Base-by-base conservation (phyloP, 2,329 filamentous ascomycete genomes). In the Colletotrichum magnum region DNA sequence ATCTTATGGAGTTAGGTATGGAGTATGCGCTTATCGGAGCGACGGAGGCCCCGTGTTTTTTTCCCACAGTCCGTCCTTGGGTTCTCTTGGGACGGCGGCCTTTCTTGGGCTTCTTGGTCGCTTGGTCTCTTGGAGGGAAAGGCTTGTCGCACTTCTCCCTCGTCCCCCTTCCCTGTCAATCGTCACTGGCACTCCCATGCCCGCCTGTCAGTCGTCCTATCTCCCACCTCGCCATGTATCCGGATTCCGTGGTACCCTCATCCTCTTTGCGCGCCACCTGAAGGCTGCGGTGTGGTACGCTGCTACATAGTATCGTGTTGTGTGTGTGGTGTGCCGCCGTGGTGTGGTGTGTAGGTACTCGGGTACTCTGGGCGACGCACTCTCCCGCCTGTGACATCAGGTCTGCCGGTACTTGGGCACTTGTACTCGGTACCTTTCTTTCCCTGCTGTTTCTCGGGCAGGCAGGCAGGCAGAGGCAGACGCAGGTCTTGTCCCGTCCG, bases 21-120 rank as follows among this genome's bases (percentile, higher is more conserved):
- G 65, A 41, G 56, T 56, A 69, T 69, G 62, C 66, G 51, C 36
- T 60, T 69, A 69, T 57, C 62, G 39, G 51, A 57, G 66, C 54
- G 5, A 26, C 62, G 41, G 61, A 47, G 56, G 51, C 41, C 62
- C 45, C 52, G 53, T 64, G 59, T 69, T 57, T 58, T 60, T 57
- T 58, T 60, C 43, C 21, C n/a, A 39, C 47, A 28, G 51, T 51
- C 10, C 45, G n/a, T 32, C 24, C 16, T 45, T 24, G 24, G 26
- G 43, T 21, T 16, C 45, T n/a, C 47, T 50, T 43, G 58, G 21
- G 28, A 43, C 43, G 28, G 41, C 32, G 32, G 32, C 10, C 32
- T 24, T 21, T 58, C 60, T 58, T 64, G 64, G 58, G 18, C n/a
- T 26, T 56, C 32, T 32, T 52, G 50, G 36, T 26, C 5, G 28